Percentiles rank a stretch among this genome's conserved stretches.
These are phyloP conservation scores for Vaucheria bursata DNA, from an alignment of 352 stramenopile species.

Conservation along the genomic window DNA sequence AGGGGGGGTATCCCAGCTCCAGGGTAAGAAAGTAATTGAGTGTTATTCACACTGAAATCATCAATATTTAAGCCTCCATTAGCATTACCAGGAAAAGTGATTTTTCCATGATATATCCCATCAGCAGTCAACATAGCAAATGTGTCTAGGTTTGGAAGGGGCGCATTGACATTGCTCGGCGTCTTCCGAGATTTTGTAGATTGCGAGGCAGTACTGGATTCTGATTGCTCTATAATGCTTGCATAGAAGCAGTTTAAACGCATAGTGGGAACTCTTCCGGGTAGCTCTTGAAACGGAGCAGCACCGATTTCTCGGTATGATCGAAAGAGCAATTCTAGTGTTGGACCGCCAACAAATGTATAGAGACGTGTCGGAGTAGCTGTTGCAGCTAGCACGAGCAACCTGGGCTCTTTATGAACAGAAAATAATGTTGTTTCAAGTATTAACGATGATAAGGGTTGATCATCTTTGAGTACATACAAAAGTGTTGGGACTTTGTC, in stretches of 20 bases:
- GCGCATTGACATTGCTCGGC: constrained; percentile 35
- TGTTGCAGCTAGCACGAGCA: constrained; percentile 52
- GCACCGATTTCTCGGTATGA: constrained; percentile 66
- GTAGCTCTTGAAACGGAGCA: constrained; percentile 75
- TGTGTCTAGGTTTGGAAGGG: constrained; percentile 63
- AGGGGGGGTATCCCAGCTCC: constrained; percentile 57
- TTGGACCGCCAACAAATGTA: constrained; percentile 70
- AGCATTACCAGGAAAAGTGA: too few species aligned
- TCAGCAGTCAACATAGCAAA: constrained; percentile 79
- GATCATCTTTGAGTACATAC: constrained; percentile 15
- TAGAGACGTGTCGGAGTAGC: constrained; percentile 73
- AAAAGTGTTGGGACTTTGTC: constrained; percentile 28
- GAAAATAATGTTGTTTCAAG: constrained; percentile 29
- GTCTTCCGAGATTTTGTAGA: background rate
- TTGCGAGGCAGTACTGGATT: background rate
- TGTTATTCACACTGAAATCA: constrained; percentile 57
- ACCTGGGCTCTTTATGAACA: constrained; percentile 45
- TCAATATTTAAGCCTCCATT: constrained; percentile 57
- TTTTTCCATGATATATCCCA: constrained; percentile 75
- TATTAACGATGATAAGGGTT: constrained; percentile 19
- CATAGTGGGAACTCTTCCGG: constrained; percentile 66
- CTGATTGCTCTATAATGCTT: background rate
- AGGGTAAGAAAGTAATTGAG: constrained; percentile 30
- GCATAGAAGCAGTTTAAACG: constrained; percentile 47
- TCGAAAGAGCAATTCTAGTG: constrained; percentile 71